Evolutionary conservation across 2,329 filamentous ascomycete species (phyloP).

Genomic region (Epichloe gansuensis): DNA sequence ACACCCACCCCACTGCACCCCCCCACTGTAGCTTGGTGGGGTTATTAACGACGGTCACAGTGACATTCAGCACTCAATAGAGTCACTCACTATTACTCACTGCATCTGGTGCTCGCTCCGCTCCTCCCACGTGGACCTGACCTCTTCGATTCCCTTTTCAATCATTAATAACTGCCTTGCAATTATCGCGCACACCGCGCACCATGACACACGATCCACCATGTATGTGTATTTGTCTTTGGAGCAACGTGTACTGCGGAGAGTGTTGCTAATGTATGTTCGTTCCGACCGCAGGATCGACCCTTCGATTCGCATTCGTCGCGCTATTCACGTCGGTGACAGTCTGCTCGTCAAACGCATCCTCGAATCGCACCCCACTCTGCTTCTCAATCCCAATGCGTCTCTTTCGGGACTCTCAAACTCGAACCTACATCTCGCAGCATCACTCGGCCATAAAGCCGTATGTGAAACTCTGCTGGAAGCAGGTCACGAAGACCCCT

Average conservation of each 20-base stretch:
- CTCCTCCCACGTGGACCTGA: not conserved
- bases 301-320: conserved; percentile 61
- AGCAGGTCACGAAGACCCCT: conserved; percentile 61
- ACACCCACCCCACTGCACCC: too few relatives aligned
- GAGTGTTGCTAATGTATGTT: not conserved
- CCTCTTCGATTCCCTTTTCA: not conserved
- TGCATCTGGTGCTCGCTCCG: too few relatives aligned
- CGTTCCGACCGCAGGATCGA: conserved; percentile 49
- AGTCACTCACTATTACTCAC: too few relatives aligned
- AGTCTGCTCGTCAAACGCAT: conserved; percentile 62
- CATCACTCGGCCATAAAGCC: conserved; percentile 54
- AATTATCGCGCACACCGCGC: not conserved
- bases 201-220: conserved; percentile 9
- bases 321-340: conserved; percentile 69
- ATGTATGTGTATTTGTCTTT: conserved; percentile 5
- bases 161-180: not conserved
- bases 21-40: not conserved
- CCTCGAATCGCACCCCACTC: conserved; percentile 54
- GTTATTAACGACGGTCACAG: too few relatives aligned
- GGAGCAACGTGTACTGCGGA: not conserved
- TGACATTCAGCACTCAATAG: too few relatives aligned
- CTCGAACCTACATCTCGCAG: conserved; percentile 72
- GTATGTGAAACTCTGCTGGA: conserved; percentile 59
- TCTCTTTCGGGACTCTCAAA: conserved; percentile 57
- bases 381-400: conserved; percentile 69